Percentiles rank a stretch among this genome's conserved stretches.
phyloP scores from a whole-genome alignment of 805 yeast genomes.

The Starmerella sp. region DNA sequence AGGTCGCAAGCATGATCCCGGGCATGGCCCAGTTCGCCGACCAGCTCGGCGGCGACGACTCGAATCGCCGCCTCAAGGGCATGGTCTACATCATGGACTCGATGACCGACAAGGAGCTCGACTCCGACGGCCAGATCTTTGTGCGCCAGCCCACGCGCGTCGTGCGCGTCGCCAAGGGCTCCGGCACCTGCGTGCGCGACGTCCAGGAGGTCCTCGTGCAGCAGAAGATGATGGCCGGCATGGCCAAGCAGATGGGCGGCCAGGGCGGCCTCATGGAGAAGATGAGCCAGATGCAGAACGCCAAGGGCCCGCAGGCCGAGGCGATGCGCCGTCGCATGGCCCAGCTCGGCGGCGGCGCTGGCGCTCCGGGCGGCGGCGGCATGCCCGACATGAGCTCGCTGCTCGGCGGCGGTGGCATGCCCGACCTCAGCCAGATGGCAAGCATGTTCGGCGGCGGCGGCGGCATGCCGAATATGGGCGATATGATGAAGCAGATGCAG shows the following conservation, averaged over 20 bases:
- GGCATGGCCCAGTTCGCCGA: slow-evolving; percentile 76
- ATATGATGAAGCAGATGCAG: slow-evolving; percentile 49
- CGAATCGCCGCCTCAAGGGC: slow-evolving; percentile 67
- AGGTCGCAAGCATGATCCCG: slow-evolving; percentile 92
- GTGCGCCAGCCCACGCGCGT: slow-evolving; percentile 73
- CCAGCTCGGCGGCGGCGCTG: slow-evolving; percentile 38
- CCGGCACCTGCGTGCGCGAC: slow-evolving; percentile 85
- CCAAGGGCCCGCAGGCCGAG: slow-evolving; percentile 34
- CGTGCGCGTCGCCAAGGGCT: slow-evolving; percentile 83
- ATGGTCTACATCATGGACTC: slow-evolving; percentile 92
- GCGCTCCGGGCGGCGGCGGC: slow-evolving; percentile 20
- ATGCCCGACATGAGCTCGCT: slow-evolving; percentile 26
- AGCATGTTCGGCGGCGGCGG: slow-evolving; percentile 49
- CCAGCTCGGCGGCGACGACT: slow-evolving; percentile 86
- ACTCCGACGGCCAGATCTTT: slow-evolving; percentile 76
- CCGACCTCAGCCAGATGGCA: slow-evolving; percentile 40
- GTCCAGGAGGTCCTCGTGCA: slow-evolving; percentile 87
- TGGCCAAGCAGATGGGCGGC: slow-evolving; percentile 65
- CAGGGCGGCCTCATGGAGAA: slow-evolving; percentile 43
- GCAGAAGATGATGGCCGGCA: slow-evolving; percentile 84
- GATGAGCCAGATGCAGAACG: slow-evolving; percentile 29
- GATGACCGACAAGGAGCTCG: slow-evolving; percentile 86
- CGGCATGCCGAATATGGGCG: slow-evolving; percentile 59
- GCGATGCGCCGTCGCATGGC: slow-evolving; percentile 38
- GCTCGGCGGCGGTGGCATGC: slow-evolving; percentile 51